A percentile compares a stretch with the other conserved stretches of the same genome.
Evolutionary conservation across 1,284 basidiomycete genomes (phyloP).

Genomic region (Ceratobasidium sp.): DNA sequence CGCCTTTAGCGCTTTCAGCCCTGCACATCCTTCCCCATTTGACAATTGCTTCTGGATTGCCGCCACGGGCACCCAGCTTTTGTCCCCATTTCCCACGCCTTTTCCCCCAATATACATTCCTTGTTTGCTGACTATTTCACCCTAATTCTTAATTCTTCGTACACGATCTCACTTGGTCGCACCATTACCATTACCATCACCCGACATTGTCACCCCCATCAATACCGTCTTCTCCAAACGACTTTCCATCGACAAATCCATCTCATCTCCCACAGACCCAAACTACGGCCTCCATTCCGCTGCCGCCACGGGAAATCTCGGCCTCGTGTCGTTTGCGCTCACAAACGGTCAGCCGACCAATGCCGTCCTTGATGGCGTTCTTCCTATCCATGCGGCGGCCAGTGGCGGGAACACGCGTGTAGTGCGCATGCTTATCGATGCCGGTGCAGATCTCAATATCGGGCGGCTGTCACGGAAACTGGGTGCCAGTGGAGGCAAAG

Average conservation of each 20-base stretch:
- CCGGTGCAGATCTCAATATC: conserved; percentile 89
- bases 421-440: conserved; percentile 82
- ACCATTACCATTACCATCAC: not conserved
- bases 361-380: conserved; percentile 86
- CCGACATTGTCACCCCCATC: not conserved
- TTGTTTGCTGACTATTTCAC: not conserved
- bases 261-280: conserved; percentile 62
- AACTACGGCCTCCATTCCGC: conserved; percentile 89
- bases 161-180: conserved; percentile 10
- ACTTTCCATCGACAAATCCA: conserved; percentile 3
- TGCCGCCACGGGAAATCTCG: conserved; percentile 84
- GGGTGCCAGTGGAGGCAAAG: conserved; percentile 24
- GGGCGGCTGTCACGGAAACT: conserved; percentile 48
- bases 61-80: too few species aligned
- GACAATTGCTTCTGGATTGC: too few species aligned
- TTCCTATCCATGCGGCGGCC: conserved; percentile 88
- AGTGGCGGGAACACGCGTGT: conserved; percentile 85
- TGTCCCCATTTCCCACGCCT: conserved; percentile 13
- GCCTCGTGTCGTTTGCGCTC: conserved; percentile 83
- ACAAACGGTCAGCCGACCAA: conserved; percentile 93
- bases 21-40: not conserved
- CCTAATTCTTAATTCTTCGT: not conserved
- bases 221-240: conserved; percentile 9
- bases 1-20: not conserved
- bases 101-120: not conserved